Evolutionary conservation across 495 filamentous ascomycete genomes (phyloP), one percentile per base, ranked within the genome.

Genomic region (Penicillium silybi): DNA sequence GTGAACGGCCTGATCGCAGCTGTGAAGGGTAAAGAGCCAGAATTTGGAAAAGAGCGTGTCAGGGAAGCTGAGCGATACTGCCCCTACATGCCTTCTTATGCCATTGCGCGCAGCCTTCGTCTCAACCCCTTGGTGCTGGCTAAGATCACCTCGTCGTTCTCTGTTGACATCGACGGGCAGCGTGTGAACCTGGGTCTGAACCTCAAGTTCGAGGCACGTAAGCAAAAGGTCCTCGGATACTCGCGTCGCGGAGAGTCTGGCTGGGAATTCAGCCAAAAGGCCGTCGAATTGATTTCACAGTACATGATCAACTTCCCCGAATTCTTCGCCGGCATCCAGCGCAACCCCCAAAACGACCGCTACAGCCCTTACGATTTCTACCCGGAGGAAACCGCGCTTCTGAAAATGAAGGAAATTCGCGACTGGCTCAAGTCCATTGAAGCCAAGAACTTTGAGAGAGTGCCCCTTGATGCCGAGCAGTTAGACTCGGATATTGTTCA

Each of bases 231-330:
- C 5, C 77, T 97, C 15, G 95, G 95, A 5, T 99, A 97, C 65
- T 95, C 92, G 16, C 89, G 90, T 52, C 88, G 88, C 43, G 83
- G 83, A 16, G 76, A 82, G 11, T 85, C 79, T 13, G 95, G 95
- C 8, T 99, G 95, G 95, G 95, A 97, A 68, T 97, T 93, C 63
- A 95, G 90, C 61, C 77, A 81, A 47, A 90, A 92, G 59, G 90
- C 95, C 8, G 75, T 96, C 41, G 76, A 82, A 5, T 71, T 99
- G 50, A 77, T 99, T 6, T 75, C 78, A 41, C 80, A 92, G 46
- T 99, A 97, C 69, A 97, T 97, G 87, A 83, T 83, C 45, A 86
- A 79, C 25, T 99, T 99, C 69, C 95, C 95, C 0, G 89, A 96
- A 35, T 97, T 99, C 69, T 90, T 97, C 61, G 87, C 87, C 10